phyloP scores from a whole-genome alignment of 768 basidiomycete genomes.

The Boletus tylopilopsis region DNA sequence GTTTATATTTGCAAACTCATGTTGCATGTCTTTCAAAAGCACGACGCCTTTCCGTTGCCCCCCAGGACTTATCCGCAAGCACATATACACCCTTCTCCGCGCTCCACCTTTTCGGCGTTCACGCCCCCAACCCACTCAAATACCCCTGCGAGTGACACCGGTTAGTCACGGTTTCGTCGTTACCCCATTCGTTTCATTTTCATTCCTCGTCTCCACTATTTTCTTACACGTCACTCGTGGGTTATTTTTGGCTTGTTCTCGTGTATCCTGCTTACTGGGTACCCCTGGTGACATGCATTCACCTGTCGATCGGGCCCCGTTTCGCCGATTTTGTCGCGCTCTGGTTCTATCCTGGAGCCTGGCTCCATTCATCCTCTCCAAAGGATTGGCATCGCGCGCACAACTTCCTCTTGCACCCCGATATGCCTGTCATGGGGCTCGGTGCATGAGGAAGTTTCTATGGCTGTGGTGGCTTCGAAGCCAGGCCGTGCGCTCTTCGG shows the following conservation, averaged over 20 bases:
- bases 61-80: constrained; percentile 3
- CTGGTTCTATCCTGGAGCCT: no score
- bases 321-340: not conserved
- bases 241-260: not conserved
- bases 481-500: no score
- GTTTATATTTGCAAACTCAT: not conserved
- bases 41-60: constrained; percentile 1
- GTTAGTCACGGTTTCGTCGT: constrained; percentile 17
- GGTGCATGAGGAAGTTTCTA: no score
- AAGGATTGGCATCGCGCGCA: not conserved
- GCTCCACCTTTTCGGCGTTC: constrained; percentile 15
- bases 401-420: no score
- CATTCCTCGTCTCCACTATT: not conserved
- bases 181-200: not conserved
- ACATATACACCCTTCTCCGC: constrained; percentile 17
- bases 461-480: not conserved
- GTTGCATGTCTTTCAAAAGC: constrained; percentile 9
- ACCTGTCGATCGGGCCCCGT: not conserved
- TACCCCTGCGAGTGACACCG: constrained; percentile 25
- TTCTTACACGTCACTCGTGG: not conserved
- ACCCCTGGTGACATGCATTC: not conserved
- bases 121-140: constrained; percentile 24
- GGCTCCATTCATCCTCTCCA: not conserved
- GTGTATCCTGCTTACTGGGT: not conserved
- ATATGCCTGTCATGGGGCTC: no score